Percentiles rank a stretch among this genome's conserved stretches.
Conservation (phyloP, 805 yeast species). For the Myxozyma lipomycoides region DNA sequence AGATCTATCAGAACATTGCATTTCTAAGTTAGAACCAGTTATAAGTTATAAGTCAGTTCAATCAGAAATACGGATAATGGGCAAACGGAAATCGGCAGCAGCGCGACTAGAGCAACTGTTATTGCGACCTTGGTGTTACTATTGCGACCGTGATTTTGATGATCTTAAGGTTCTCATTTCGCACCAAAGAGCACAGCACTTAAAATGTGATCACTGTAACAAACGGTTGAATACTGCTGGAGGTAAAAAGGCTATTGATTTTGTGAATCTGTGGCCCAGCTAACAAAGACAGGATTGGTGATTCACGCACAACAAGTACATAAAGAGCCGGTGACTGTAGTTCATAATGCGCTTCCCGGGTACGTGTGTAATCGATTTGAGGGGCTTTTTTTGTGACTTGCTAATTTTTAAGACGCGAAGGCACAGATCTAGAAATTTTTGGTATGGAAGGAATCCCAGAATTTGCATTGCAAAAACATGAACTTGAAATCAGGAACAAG, state of each 20-base stretch:
- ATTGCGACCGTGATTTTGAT: slow-evolving; percentile 32
- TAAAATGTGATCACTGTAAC: slow-evolving; percentile 29
- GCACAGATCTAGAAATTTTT: slow-evolving; percentile 27
- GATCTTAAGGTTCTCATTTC: slow-evolving; percentile 31
- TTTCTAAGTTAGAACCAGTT: no score
- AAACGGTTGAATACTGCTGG: slow-evolving; percentile 31
- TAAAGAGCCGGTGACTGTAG: slow-evolving; percentile 24
- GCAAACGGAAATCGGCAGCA: slow-evolving; percentile 21
- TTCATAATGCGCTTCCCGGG: slow-evolving; percentile 26
- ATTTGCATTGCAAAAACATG: slow-evolving; percentile 25
- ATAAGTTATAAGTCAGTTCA: background rate
- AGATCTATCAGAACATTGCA: no score
- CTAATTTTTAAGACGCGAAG: slow-evolving; percentile 22
- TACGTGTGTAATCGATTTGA: background rate
- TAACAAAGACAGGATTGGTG: slow-evolving; percentile 18
- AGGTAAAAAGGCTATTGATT: slow-evolving; percentile 14
- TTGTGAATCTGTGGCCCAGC: background rate
- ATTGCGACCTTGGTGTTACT: slow-evolving; percentile 31
- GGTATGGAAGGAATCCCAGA: slow-evolving; percentile 32
- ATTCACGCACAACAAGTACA: slow-evolving; percentile 31
- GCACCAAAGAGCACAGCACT: slow-evolving; percentile 31
- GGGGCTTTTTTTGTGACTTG: background rate
- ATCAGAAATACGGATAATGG: slow-evolving; percentile 16
- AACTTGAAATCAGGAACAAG: slow-evolving; percentile 18
- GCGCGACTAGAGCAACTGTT: slow-evolving; percentile 19